Evolutionary conservation across 1,139 yeast genomes (phyloP).

Genomic region (Saccharomyces hybrid): DNA sequence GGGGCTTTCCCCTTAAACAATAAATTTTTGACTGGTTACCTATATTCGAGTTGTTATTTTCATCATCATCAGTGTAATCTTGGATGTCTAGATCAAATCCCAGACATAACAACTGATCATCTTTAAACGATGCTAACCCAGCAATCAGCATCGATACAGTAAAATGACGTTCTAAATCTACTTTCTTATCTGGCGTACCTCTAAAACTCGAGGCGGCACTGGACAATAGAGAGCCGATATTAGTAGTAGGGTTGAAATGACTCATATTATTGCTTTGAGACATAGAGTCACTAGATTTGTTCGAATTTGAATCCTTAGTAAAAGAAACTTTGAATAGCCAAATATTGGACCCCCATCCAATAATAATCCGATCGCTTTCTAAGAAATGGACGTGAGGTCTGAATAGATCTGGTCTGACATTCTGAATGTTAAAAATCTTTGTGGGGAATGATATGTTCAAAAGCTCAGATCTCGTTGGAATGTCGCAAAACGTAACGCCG

Average conservation of each 20-base stretch:
- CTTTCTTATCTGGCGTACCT: conserved; percentile 47
- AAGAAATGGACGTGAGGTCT: conserved; percentile 72
- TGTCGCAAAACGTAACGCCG: conserved; percentile 61
- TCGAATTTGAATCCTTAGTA: conserved; percentile 10
- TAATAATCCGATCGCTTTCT: conserved; percentile 58
- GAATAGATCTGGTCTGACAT: conserved; percentile 68
- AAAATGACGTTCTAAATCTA: conserved; percentile 42
- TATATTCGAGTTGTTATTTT: conserved; percentile 34
- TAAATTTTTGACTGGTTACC: conserved; percentile 12
- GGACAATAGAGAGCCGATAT: conserved; percentile 39
- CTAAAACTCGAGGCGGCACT: conserved; percentile 66
- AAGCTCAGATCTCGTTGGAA: conserved; percentile 40
- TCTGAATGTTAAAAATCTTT: conserved; percentile 32
- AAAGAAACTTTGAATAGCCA: conserved; percentile 58
- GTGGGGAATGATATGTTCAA: conserved; percentile 52
- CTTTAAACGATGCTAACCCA: conserved; percentile 70
- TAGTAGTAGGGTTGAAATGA: conserved; percentile 7
- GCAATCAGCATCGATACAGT: conserved; percentile 52
- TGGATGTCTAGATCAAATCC: conserved; percentile 34
- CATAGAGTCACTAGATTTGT: neutral
- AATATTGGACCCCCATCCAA: conserved; percentile 78
- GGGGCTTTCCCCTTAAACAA: conserved; percentile 42
- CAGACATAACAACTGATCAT: conserved; percentile 54
- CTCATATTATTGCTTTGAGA: conserved; percentile 3
- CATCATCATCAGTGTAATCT: conserved; percentile 6